Percentiles rank a stretch among this genome's conserved stretches.
Conservation (phyloP, 2,329 filamentous ascomycete genomes). For the Aspergillus transmontanensis region DNA sequence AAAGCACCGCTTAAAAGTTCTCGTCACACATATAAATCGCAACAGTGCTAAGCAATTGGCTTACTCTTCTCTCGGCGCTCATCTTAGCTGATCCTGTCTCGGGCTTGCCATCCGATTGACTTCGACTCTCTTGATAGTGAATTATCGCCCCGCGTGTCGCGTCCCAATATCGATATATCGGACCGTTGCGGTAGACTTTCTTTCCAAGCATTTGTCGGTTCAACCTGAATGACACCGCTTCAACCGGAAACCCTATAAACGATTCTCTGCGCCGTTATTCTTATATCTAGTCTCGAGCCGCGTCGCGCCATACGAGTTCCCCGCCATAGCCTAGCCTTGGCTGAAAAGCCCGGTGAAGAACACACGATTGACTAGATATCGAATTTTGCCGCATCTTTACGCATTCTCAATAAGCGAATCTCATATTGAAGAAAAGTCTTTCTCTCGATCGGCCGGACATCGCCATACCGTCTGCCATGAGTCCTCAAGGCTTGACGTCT, state of each 20-base stretch:
- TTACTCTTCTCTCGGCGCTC: background rate
- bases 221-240: background rate
- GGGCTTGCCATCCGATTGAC: background rate
- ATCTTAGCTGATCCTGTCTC: background rate
- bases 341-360: background rate
- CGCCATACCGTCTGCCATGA: constrained; percentile 32
- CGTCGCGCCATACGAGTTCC: constrained; percentile 5
- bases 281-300: background rate
- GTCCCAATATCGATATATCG: background rate
- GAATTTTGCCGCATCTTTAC: background rate
- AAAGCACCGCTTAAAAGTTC: background rate
- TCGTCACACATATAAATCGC: background rate
- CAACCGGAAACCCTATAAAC: background rate
- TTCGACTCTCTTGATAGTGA: background rate
- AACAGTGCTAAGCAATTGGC: constrained; percentile 2
- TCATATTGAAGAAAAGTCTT: background rate
- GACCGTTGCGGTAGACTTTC: background rate
- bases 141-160: constrained; percentile 3
- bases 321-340: background rate
- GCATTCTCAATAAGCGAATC: background rate
- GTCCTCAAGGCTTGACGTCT: constrained; percentile 43
- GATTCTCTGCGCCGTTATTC: background rate
- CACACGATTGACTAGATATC: background rate
- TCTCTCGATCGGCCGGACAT: constrained; percentile 13
- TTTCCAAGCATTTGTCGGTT: background rate